These are phyloP conservation scores for Dichotomopilus funicola DNA, from an alignment of 2,329 filamentous ascomycete species.

Conservation along the genomic window DNA sequence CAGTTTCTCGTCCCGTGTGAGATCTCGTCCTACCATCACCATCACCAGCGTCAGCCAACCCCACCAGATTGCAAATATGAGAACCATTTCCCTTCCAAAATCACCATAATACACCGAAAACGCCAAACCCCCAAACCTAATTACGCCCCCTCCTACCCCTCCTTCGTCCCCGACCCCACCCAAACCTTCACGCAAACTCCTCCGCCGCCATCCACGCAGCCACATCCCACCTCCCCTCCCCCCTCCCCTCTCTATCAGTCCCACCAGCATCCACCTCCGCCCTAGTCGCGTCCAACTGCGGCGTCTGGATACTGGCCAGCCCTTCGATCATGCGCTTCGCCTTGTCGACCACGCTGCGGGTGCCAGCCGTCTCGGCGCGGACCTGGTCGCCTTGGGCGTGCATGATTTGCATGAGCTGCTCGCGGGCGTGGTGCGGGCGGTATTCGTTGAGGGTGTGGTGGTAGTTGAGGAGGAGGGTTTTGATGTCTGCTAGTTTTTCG, in stretches of 20 bases:
- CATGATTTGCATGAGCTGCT: slow-evolving; percentile 82
- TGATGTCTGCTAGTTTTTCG: slow-evolving; percentile 69
- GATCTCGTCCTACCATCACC: no score
- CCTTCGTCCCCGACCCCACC: no score
- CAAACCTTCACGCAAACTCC: slow-evolving; percentile 21
- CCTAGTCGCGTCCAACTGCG: slow-evolving; percentile 18
- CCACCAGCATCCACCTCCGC: slow-evolving; percentile 19
- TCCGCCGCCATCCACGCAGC: slow-evolving; percentile 20
- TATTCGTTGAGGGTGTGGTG: slow-evolving; percentile 94
- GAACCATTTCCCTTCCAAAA: no score
- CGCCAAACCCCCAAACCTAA: not conserved
- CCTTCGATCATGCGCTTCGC: slow-evolving; percentile 67
- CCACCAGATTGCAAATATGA: no score
- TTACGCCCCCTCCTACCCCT: no score
- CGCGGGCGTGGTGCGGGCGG: slow-evolving; percentile 83
- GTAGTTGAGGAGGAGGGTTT: slow-evolving; percentile 81
- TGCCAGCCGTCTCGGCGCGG: slow-evolving; percentile 63
- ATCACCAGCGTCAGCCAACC: no score
- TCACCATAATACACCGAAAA: not conserved
- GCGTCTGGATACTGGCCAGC: slow-evolving; percentile 48
- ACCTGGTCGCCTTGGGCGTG: slow-evolving; percentile 72
- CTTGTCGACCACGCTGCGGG: slow-evolving; percentile 61
- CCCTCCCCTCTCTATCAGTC: slow-evolving; percentile 5
- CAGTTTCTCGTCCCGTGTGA: no score
- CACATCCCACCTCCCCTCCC: slow-evolving; percentile 6